Evolutionary conservation across 2,329 filamentous ascomycete genomes (phyloP).

Genomic region (Fusarium pseudoanthophilum): DNA sequence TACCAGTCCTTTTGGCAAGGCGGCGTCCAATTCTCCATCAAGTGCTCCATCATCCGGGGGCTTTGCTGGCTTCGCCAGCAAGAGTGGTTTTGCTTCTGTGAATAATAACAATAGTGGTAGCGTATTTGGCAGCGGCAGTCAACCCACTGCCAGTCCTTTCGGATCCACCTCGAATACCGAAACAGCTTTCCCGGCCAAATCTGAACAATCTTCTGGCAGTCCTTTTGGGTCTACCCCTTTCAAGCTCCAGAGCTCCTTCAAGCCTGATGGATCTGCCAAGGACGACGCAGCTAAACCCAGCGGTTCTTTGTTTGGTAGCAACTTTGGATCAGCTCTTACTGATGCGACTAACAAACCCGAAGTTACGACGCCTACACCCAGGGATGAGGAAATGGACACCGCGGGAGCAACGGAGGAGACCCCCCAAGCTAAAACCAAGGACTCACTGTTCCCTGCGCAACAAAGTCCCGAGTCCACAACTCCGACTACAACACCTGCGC

Average conservation of each 20-base stretch:
- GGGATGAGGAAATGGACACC: slow-evolving; percentile 66
- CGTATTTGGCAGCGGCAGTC: slow-evolving; percentile 52
- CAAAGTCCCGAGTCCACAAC: slow-evolving; percentile 55
- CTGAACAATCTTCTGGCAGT: slow-evolving; percentile 46
- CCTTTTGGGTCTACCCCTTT: slow-evolving; percentile 67
- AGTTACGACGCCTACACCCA: slow-evolving; percentile 49
- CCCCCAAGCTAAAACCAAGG: slow-evolving; percentile 52
- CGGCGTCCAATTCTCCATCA: slow-evolving; percentile 43
- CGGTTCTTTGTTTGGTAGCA: slow-evolving; percentile 66
- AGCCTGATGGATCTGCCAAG: slow-evolving; percentile 69
- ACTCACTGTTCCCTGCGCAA: slow-evolving; percentile 43
- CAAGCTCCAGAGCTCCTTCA: slow-evolving; percentile 75
- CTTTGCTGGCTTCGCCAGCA: slow-evolving; percentile 65
- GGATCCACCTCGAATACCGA: slow-evolving; percentile 40
- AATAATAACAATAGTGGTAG: slow-evolving; percentile 50
- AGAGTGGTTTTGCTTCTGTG: slow-evolving; percentile 66
- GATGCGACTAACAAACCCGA: slow-evolving; percentile 55
- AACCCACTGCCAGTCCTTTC: slow-evolving; percentile 49
- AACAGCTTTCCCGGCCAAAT: slow-evolving; percentile 44
- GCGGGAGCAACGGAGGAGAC: slow-evolving; percentile 49
- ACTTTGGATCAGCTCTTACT: slow-evolving; percentile 68
- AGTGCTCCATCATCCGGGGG: slow-evolving; percentile 54
- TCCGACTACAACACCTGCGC: slow-evolving; percentile 63
- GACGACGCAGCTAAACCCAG: slow-evolving; percentile 66
- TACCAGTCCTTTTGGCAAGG: slow-evolving; percentile 53